Percentiles rank a stretch among this genome's conserved stretches.
phyloP scores from a whole-genome alignment of 768 basidiomycete genomes.

The Auriscalpium vulgare region DNA sequence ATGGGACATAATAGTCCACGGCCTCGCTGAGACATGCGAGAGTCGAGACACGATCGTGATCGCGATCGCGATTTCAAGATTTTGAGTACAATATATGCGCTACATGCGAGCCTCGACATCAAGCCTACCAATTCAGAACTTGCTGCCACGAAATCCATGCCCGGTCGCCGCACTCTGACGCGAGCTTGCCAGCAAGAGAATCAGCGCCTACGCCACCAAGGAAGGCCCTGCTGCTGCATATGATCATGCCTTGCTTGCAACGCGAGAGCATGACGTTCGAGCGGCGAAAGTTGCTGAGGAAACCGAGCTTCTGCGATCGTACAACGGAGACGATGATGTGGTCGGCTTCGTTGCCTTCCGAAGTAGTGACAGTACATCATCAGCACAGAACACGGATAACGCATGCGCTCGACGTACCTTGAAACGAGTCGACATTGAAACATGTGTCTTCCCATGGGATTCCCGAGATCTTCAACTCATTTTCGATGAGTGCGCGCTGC shows the following conservation, averaged over 20 bases:
- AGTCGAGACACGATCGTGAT: no score
- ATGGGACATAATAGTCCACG: no score
- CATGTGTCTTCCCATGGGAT: conserved; percentile 21
- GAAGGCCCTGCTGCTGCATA: conserved; percentile 21
- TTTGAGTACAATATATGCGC: no score
- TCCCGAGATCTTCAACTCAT: conserved; percentile 15
- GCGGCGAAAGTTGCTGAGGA: conserved; percentile 21
- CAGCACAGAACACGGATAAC: neutral
- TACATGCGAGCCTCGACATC: no score
- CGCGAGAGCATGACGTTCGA: conserved; percentile 30
- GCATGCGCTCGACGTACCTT: conserved; percentile 20
- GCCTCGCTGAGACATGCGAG: no score
- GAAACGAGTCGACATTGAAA: conserved; percentile 30
- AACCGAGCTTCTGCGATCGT: conserved; percentile 23
- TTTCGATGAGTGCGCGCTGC: conserved; percentile 22
- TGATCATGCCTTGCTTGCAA: conserved; percentile 26
- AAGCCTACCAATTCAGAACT: neutral
- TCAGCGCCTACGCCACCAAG: conserved; percentile 9
- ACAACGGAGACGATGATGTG: conserved; percentile 27
- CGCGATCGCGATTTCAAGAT: no score
- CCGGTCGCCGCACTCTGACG: conserved; percentile 9
- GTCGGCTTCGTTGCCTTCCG: conserved; percentile 26
- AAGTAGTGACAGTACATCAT: neutral
- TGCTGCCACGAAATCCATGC: conserved; percentile 9
- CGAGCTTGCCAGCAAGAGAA: conserved; percentile 22